These are phyloP conservation scores for Oenanthe javanica DNA, from an alignment of 140 eudicot species.

Conservation along the genomic window DNA sequence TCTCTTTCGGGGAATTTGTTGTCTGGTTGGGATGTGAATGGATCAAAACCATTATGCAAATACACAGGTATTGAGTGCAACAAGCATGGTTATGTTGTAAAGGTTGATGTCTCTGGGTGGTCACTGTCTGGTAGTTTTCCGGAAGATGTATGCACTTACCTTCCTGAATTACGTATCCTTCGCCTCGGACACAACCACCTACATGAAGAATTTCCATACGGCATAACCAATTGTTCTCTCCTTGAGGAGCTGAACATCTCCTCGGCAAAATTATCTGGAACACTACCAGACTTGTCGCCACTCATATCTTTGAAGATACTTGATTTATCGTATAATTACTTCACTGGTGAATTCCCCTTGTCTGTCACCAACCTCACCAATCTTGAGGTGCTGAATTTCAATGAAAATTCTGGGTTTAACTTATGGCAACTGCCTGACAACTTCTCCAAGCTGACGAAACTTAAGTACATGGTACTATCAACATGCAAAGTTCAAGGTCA, in stretches of 20 bases:
- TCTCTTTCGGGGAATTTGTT: conserved; percentile 44
- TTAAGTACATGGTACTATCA: conserved; percentile 48
- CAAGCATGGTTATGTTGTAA: conserved; percentile 29
- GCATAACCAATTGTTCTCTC: conserved; percentile 54
- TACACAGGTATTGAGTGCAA: conserved; percentile 55
- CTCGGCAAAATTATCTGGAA: conserved; percentile 36
- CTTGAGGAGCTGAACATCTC: conserved; percentile 60
- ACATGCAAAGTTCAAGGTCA: conserved; percentile 61
- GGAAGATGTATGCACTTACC: conserved; percentile 5
- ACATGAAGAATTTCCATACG: conserved; percentile 43
- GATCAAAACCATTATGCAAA: conserved; percentile 31
- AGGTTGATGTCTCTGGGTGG: conserved; percentile 19
- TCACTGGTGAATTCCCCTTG: conserved; percentile 65
- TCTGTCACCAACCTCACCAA: conserved; percentile 64
- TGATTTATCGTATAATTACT: conserved; percentile 56
- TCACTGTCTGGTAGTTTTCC: conserved; percentile 12
- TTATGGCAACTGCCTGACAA: conserved; percentile 62
- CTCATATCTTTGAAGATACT: conserved; percentile 50
- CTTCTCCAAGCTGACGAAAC: conserved; percentile 44
- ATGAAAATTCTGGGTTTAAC: conserved; percentile 53
- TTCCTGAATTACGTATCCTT: conserved; percentile 51
- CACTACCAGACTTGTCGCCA: conserved; percentile 58
- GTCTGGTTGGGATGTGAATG: conserved; percentile 34
- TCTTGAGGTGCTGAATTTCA: conserved; percentile 60
- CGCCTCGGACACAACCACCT: conserved; percentile 50